Evolutionary conservation across 2,329 filamentous ascomycete species (phyloP).

Genomic region (Exophiala bonariae): DNA sequence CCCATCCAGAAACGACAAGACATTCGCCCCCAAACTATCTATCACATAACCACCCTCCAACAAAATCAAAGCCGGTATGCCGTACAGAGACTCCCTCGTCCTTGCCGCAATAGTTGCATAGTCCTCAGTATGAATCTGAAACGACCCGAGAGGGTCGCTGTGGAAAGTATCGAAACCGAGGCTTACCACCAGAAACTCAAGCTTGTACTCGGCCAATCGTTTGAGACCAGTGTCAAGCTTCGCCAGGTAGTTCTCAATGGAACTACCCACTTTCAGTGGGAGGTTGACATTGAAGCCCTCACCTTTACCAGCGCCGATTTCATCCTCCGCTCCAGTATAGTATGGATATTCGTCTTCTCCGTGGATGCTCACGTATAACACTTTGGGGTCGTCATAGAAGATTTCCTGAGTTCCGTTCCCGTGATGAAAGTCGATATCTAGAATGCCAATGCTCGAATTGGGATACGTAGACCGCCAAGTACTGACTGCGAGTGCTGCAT

Average conservation of each 20-base stretch:
- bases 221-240: constrained; percentile 20
- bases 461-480: constrained; percentile 16
- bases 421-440: constrained; percentile 30
- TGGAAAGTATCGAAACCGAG: constrained; percentile 30
- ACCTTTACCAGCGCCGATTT: constrained; percentile 17
- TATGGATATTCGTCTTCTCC: constrained; percentile 37
- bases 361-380: constrained; percentile 36
- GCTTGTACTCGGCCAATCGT: constrained; percentile 14
- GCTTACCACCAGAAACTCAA: constrained; percentile 27
- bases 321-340: constrained; percentile 25
- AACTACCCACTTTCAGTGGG: constrained; percentile 22
- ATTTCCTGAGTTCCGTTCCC: constrained; percentile 29
- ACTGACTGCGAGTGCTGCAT: constrained; percentile 23
- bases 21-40: constrained; percentile 25
- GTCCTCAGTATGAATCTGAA: constrained; percentile 27
- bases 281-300: constrained; percentile 26
- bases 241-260: constrained; percentile 22
- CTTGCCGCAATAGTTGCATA: constrained; percentile 23
- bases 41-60: constrained; percentile 30
- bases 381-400: constrained; percentile 32
- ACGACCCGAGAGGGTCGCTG: constrained; percentile 26
- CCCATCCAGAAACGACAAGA: constrained; percentile 26
- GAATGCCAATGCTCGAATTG: constrained; percentile 19
- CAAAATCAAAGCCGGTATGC: constrained; percentile 23
- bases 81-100: constrained; percentile 17